These are phyloP conservation scores for Pleurotus pulmonarius DNA, from an alignment of 768 basidiomycete species.

Conservation along the genomic window DNA sequence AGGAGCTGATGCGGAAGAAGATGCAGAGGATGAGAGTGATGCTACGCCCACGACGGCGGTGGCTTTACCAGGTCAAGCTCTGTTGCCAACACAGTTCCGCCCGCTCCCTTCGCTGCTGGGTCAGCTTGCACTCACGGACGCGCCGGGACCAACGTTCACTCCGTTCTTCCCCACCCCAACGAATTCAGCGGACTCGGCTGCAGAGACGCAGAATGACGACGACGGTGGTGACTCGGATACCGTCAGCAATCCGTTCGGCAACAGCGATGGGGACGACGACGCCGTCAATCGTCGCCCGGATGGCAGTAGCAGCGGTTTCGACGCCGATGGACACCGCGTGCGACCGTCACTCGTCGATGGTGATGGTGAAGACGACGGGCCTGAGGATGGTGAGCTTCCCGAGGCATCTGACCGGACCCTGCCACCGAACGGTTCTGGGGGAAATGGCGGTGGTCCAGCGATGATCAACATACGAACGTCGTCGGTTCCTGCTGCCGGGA, in stretches of 20 bases:
- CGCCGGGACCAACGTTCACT: too few species aligned
- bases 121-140: not conserved
- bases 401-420: too few species aligned
- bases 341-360: not conserved
- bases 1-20: too few species aligned
- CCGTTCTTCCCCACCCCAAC: not conserved
- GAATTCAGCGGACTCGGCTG: not conserved
- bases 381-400: too few species aligned
- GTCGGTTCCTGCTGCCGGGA: not conserved
- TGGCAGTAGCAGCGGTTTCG: too few species aligned
- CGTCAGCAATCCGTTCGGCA: too few species aligned
- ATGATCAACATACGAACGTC: conserved; percentile 1
- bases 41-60: not conserved
- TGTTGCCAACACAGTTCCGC: not conserved
- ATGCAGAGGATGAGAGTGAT: too few species aligned
- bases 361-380: not conserved
- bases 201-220: not conserved
- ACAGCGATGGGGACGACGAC: too few species aligned
- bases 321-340: too few species aligned
- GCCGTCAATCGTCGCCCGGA: too few species aligned
- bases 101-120: not conserved
- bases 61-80: not conserved
- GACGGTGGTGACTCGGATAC: not conserved
- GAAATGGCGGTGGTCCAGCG: not conserved
- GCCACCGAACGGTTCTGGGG: too few species aligned